phyloP scores from a whole-genome alignment of 1,284 basidiomycete genomes.

The Rhodotorula sp. region DNA sequence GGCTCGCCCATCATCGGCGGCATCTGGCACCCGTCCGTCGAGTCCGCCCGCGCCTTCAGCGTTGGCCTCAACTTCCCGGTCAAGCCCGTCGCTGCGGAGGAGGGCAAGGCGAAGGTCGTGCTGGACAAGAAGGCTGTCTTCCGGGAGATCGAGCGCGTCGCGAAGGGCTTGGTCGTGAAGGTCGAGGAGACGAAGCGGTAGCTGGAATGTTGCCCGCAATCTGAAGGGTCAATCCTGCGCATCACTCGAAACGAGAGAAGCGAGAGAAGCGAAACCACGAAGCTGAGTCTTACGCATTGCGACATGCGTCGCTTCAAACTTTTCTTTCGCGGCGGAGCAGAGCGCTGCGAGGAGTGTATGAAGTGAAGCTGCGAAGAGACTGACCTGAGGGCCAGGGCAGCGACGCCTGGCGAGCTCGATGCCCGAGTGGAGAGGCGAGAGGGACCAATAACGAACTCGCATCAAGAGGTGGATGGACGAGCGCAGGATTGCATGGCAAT shows the following conservation, averaged over 20 bases:
- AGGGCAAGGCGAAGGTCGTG: slow-evolving; percentile 60
- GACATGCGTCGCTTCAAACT: no score
- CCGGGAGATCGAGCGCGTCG: slow-evolving; percentile 75
- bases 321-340: no score
- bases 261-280: neutral
- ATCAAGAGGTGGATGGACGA: neutral
- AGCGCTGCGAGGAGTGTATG: no score
- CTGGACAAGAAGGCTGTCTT: slow-evolving; percentile 71
- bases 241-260: neutral
- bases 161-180: slow-evolving; percentile 61
- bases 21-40: slow-evolving; percentile 74
- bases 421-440: neutral
- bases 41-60: slow-evolving; percentile 62
- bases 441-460: neutral
- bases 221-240: neutral
- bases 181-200: slow-evolving; percentile 35
- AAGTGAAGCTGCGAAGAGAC: no score
- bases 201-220: neutral
- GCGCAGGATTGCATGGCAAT: neutral
- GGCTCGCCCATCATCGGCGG: slow-evolving; percentile 78
- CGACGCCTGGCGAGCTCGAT: no score
- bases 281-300: no score
- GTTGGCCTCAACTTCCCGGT: slow-evolving; percentile 78
- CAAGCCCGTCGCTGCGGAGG: slow-evolving; percentile 51
- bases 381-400: no score